Percentiles rank a stretch among this genome's conserved stretches.
Evolutionary conservation across 805 yeast species (phyloP).

Genomic region (Candida ponderosae): DNA sequence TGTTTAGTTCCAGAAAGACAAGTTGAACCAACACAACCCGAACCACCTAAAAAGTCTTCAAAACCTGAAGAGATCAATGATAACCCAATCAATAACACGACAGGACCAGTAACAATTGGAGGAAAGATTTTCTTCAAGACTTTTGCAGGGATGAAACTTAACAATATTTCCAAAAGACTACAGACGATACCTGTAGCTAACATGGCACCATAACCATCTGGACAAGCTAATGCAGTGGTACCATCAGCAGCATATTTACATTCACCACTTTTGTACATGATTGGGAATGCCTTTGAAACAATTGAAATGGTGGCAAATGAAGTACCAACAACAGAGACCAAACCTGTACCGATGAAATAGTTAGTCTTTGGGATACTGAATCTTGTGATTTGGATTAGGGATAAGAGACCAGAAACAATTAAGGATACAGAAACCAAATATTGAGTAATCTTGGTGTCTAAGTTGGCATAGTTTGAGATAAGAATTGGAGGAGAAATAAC

Average conservation of each 20-base stretch:
- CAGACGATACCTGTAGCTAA: conserved; percentile 68
- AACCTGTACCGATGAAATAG: conserved; percentile 83
- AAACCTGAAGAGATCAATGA: conserved; percentile 66
- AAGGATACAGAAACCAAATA: conserved; percentile 67
- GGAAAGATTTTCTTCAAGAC: conserved; percentile 72
- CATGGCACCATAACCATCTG: conserved; percentile 82
- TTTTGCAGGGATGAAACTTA: conserved; percentile 75
- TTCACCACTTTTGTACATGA: conserved; percentile 66
- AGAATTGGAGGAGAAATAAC: conserved; percentile 78
- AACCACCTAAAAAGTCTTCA: conserved; percentile 83
- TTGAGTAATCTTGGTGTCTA: conserved; percentile 42
- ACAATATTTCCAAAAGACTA: conserved; percentile 65
- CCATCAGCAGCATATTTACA: conserved; percentile 66
- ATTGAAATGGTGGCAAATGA: conserved; percentile 84
- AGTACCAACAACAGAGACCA: conserved; percentile 84
- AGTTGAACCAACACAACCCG: conserved; percentile 49
- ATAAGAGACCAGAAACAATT: conserved; percentile 64
- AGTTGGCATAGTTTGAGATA: conserved; percentile 57
- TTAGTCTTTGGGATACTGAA: conserved; percentile 69
- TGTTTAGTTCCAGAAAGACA: conserved; percentile 55
- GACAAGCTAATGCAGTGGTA: conserved; percentile 65
- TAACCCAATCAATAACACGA: conserved; percentile 77
- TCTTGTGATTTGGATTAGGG: conserved; percentile 72
- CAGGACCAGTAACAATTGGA: conserved; percentile 88
- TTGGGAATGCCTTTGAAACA: conserved; percentile 66